phyloP scores from a whole-genome alignment of 1,139 yeast genomes.

The Pneumocystis canis region DNA sequence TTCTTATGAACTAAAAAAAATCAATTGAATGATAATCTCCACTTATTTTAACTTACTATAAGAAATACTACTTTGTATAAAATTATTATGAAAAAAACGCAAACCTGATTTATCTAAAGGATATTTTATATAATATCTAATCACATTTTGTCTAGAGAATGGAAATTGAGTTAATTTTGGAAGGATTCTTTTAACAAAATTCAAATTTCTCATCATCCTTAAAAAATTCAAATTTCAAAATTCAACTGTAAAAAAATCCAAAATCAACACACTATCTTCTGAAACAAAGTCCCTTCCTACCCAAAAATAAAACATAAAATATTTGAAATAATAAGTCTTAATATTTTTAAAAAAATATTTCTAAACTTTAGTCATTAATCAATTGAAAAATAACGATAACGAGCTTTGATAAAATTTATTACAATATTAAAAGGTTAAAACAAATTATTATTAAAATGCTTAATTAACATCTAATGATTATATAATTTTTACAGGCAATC shows the following conservation, averaged over 20 bases:
- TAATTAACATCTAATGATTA: background rate
- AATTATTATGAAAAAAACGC: background rate
- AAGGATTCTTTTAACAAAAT: background rate
- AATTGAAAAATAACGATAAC: background rate
- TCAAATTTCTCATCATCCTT: background rate
- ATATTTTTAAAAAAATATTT: background rate
- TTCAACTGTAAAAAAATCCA: background rate
- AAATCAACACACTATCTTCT: background rate
- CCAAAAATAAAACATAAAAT: background rate
- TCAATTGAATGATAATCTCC: background rate
- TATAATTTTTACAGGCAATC: background rate
- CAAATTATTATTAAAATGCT: background rate
- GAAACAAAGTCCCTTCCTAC: background rate
- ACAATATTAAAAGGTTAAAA: background rate
- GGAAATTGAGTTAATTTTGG: background rate
- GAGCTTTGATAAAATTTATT: background rate
- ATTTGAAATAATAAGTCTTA: background rate
- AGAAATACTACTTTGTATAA: background rate
- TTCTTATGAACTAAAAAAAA: constrained; percentile 40
- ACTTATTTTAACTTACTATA: background rate
- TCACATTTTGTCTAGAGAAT: background rate
- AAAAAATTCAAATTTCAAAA: background rate
- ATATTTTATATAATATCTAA: background rate
- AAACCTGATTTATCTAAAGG: background rate
- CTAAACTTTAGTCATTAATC: background rate